Evolutionary conservation across 441 rosid genomes (phyloP), one percentile per base, ranked within the genome.

Genomic region (Adansonia madagascariensis): DNA sequence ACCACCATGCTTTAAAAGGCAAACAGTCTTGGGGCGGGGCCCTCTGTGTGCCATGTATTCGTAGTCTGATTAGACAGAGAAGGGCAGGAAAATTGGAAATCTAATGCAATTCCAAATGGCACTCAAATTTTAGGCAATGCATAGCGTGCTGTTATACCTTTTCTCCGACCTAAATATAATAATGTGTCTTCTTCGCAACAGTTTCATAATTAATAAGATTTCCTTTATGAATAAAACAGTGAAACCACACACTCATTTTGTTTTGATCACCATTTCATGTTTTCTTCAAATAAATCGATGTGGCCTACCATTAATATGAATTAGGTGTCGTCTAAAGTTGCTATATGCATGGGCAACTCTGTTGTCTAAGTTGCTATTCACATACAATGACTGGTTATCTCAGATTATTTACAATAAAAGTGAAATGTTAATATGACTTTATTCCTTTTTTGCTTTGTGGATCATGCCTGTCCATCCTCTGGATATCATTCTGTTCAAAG

Each of bases 211-310:
- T 68, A 46, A 20, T 27, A 24, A 31, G 24, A 59, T 43, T 66
- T 18, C 20, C 73, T 68, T 44, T 47, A 68, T 49, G 11, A 68
- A 68, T 47, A 11, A 68, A 68, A 68, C 8, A 68, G 56, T 24
- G 71, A 47, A 68, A 47, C 43, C 11, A 22, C 31, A 7, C 4
- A 3, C n/a, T 8, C 46, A 0, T 52, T 12, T 71, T 50, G 3
- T 27, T 50, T 70, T 49, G 74, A 50, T 52, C 74, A 14, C 46
- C 46, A 27, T 27, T 27, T 27, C 46, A 27, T 50, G 35, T 70
- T 70, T 70, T 35, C 47, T 52, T 27, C 49, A 15, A 27, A 31
- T n/a, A 71, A 71, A 9, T 52, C 27, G 47, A 71, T 71, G 6
- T 41, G 39, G 8, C 35, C 14, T 55, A 0, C 63, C 47, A 39